phyloP scores from a whole-genome alignment of 148 eudicot species.

The Pouteria glomerata region DNA sequence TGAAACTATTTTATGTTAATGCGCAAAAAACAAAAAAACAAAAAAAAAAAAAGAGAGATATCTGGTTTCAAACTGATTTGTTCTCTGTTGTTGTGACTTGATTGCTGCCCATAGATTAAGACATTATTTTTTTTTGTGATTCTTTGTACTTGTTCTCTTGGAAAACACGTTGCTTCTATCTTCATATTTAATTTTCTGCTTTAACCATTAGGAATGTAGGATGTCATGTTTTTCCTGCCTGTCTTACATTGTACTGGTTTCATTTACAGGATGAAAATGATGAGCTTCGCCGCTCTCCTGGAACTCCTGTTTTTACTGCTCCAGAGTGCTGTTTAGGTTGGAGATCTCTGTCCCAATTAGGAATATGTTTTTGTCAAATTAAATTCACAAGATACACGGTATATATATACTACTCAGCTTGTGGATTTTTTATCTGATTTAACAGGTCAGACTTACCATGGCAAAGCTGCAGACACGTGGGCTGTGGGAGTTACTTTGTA shows the following conservation, averaged over 20 bases:
- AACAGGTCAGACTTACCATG: slow-evolving; percentile 73
- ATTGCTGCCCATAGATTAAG: neutral
- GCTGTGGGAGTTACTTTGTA: slow-evolving; percentile 92
- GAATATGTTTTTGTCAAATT: neutral
- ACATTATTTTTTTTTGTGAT: neutral
- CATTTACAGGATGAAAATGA: slow-evolving; percentile 78
- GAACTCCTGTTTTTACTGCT: slow-evolving; percentile 97
- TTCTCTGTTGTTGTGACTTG: neutral
- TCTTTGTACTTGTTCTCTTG: neutral
- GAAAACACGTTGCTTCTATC: neutral
- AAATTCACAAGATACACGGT: neutral
- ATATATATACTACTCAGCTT: neutral
- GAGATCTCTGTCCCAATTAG: slow-evolving; percentile 1
- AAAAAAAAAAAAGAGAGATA: neutral
- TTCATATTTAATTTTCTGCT: neutral
- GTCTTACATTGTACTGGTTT: neutral
- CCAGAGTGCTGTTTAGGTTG: slow-evolving; percentile 95
- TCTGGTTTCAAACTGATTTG: neutral
- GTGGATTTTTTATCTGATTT: slow-evolving; percentile 6
- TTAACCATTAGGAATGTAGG: neutral
- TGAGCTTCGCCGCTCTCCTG: slow-evolving; percentile 95
- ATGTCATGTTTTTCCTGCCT: neutral
- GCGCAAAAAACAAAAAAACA: no score
- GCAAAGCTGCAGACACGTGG: slow-evolving; percentile 96
- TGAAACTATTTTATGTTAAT: neutral